Evolutionary conservation across 129 eudicot genomes (phyloP), one percentile per base, ranked within the genome.

Genomic region (Glebionis coronaria): DNA sequence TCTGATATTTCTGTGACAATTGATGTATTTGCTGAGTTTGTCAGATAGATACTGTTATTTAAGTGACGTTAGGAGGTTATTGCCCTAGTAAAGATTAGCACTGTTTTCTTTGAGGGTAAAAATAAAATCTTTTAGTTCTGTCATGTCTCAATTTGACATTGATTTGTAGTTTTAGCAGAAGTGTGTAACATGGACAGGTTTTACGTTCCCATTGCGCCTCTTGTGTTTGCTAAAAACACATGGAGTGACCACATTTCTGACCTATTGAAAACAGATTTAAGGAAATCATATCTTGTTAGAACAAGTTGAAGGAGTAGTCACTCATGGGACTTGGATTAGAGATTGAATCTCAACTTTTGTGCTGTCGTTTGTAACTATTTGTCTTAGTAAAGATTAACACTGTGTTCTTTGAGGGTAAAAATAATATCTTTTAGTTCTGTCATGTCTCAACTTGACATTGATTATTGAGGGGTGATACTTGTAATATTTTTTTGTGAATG

Each of bases 341-440:
- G 4, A 47, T 15, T 31, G 69, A 29, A 31, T 18, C 47, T 51
- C 38, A 60, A n/a, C 42, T 27, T 18, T 49, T 71, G 40, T 49
- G 58, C 60, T 11, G 42, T 47, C 13, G 31, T 29, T 71, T 60
- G 14, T 31, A 29, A 28, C 68, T 60, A 35, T 60, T 45, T 70
- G 29, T n/a, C n/a, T n/a, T 16, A 29, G 54, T 42, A 20, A 0
- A 20, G 2, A 19, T 54, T 16, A 16, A 35, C 7, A 23, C 25
- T 23, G 25, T 23, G 1, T 23, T 23, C 25, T 23, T 2, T 68
- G 11, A 31, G 35, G 61, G 23, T 54, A 40, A 38, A 19, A 20
- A 64, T 68, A 20, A 42, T 54, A 38, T 12, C 49, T 29, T 31
- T 31, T 67, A 28, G 35, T 52, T 67, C 15, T 12, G 60, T 15